Conservation (phyloP, 1,284 basidiomycete genomes). For the Porogramme epimiltina region DNA sequence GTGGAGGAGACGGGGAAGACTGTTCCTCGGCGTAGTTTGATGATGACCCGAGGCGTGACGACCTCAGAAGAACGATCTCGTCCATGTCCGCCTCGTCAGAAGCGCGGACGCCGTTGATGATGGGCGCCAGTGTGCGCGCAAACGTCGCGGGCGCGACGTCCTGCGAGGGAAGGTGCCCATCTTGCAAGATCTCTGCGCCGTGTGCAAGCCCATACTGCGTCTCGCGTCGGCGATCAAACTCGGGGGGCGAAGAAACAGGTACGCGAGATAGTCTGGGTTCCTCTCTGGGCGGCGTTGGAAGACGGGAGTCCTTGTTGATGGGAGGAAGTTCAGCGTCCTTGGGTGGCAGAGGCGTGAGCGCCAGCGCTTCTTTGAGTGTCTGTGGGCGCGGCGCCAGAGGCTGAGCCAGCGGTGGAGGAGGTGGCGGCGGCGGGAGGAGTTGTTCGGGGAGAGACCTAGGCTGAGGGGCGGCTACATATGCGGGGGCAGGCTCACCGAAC, state of each 20-base stretch:
- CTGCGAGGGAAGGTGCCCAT: neutral
- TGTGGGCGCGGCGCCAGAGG: conserved; percentile 2
- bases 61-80: conserved; percentile 12
- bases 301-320: conserved; percentile 11
- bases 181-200: neutral
- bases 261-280: conserved; percentile 1
- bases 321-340: conserved; percentile 14
- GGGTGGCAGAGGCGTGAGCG: conserved; percentile 14
- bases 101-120: conserved; percentile 6
- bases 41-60: conserved; percentile 6
- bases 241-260: neutral
- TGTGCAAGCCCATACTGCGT: neutral
- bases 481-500: conserved; percentile 4
- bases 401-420: neutral
- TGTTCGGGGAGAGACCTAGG: neutral
- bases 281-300: conserved; percentile 19
- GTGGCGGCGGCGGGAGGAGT: conserved; percentile 2
- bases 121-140: conserved; percentile 5
- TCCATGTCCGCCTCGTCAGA: conserved; percentile 14
- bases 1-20: conserved; percentile 18
- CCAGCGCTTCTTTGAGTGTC: conserved; percentile 11
- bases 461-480: neutral
- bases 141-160: neutral
- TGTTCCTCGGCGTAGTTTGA: conserved; percentile 8
- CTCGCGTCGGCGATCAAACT: conserved; percentile 5